These are phyloP conservation scores for Aspergillus japonicus DNA, from an alignment of 2,329 filamentous ascomycete species.

Conservation along the genomic window DNA sequence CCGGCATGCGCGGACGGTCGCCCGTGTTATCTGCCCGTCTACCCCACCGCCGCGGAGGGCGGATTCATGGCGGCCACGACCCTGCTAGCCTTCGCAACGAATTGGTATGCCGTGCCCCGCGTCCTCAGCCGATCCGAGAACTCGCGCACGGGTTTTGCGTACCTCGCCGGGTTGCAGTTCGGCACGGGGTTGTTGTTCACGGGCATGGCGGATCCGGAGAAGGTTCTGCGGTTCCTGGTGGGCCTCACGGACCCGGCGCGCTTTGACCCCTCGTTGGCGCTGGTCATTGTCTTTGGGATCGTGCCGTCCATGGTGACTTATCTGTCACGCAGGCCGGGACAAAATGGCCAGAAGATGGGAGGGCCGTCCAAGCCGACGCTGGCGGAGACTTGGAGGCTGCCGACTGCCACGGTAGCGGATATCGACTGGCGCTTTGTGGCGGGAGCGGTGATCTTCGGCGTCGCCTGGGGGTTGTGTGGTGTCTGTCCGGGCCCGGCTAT, in stretches of 20 bases:
- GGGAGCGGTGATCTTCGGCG: slow-evolving; percentile 50
- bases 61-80: slow-evolving; percentile 36
- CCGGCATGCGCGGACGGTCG: slow-evolving; percentile 37
- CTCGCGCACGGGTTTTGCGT: slow-evolving; percentile 41
- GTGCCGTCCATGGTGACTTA: slow-evolving; percentile 46
- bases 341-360: slow-evolving; percentile 6
- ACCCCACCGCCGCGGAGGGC: slow-evolving; percentile 39
- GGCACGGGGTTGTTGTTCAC: slow-evolving; percentile 53
- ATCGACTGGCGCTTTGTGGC: slow-evolving; percentile 50
- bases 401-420: slow-evolving; percentile 47
- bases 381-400: slow-evolving; percentile 43
- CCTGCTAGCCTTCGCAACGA: slow-evolving; percentile 30
- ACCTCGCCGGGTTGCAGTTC: slow-evolving; percentile 51
- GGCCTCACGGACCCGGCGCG: slow-evolving; percentile 42
- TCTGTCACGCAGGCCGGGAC: slow-evolving; percentile 30
- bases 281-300: slow-evolving; percentile 52
- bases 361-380: slow-evolving; percentile 39
- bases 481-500: slow-evolving; percentile 54
- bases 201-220: slow-evolving; percentile 52
- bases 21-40: slow-evolving; percentile 50
- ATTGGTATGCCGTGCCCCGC: slow-evolving; percentile 35
- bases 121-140: slow-evolving; percentile 28
- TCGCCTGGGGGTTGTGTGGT: slow-evolving; percentile 53
- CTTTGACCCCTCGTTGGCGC: slow-evolving; percentile 52
- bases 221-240: slow-evolving; percentile 53